Conservation (phyloP, 805 yeast species). For the Limtongozyma cylindracea region DNA sequence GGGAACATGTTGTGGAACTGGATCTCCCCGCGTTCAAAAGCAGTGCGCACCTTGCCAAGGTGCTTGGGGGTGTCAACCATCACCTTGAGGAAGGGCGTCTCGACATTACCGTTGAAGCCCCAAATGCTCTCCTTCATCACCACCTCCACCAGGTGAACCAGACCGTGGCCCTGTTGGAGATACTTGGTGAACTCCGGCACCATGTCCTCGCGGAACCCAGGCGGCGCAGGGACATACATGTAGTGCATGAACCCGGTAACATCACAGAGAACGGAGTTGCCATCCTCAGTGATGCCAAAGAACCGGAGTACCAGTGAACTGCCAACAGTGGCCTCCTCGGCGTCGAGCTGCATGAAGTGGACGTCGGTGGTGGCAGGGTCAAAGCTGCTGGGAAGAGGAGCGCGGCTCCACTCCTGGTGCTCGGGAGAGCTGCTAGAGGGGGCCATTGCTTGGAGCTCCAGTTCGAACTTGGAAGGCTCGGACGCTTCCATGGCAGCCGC, state of each 20-base stretch:
- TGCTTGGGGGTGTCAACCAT: conserved; percentile 37
- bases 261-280: conserved; percentile 74
- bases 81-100: conserved; percentile 59
- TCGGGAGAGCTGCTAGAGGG: conserved; percentile 8
- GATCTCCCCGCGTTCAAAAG: conserved; percentile 66
- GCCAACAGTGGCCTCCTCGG: conserved; percentile 87
- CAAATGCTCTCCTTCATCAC: conserved; percentile 64
- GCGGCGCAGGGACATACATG: conserved; percentile 78
- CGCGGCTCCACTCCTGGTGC: conserved; percentile 23
- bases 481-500: too few species aligned
- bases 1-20: conserved; percentile 38
- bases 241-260: conserved; percentile 80
- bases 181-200: conserved; percentile 18
- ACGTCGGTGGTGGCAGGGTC: conserved; percentile 23
- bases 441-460: conserved; percentile 3
- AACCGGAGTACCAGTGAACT: too few species aligned
- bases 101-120: conserved; percentile 71
- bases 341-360: conserved; percentile 80
- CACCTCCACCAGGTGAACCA: conserved; percentile 42
- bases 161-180: conserved; percentile 21
- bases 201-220: conserved; percentile 32
- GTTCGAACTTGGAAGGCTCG: too few species aligned
- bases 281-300: conserved; percentile 79
- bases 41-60: conserved; percentile 45
- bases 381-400: conserved; percentile 22